Percentiles rank a stretch among this genome's conserved stretches.
Conservation (phyloP, 2,329 filamentous ascomycete species). For the Sporothrix humicola region DNA sequence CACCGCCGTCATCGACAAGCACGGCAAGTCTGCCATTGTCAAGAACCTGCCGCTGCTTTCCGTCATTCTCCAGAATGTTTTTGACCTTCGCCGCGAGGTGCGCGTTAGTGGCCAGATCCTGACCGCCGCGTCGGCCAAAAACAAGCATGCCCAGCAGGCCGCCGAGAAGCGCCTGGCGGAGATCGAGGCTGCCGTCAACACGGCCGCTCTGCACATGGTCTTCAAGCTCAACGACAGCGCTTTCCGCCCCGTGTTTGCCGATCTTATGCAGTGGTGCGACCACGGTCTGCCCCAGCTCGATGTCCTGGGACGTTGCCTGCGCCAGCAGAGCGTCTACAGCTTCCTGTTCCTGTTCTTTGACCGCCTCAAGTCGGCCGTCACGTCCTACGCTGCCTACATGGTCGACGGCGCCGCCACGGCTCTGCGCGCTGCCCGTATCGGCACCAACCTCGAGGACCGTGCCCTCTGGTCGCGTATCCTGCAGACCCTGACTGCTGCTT, state of each 20-base stretch:
- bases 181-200: constrained; percentile 70
- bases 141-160: constrained; percentile 38
- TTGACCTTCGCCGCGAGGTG: constrained; percentile 67
- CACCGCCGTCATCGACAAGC: constrained; percentile 73
- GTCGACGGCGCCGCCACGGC: constrained; percentile 74
- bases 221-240: constrained; percentile 95
- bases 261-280: constrained; percentile 81
- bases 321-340: constrained; percentile 78
- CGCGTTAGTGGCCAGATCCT: constrained; percentile 33
- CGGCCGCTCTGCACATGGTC: constrained; percentile 83
- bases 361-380: constrained; percentile 90
- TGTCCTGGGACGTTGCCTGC: constrained; percentile 59
- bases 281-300: constrained; percentile 67
- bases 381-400: constrained; percentile 85
- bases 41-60: constrained; percentile 76
- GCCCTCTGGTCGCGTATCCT: constrained; percentile 73
- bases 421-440: constrained; percentile 55
- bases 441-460: constrained; percentile 57
- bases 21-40: constrained; percentile 77
- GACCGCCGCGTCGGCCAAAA: not conserved
- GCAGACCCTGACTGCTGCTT: constrained; percentile 73
- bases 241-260: constrained; percentile 89
- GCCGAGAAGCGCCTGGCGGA: constrained; percentile 56
- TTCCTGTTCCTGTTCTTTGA: constrained; percentile 83
- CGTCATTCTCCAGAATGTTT: constrained; percentile 62